A percentile compares a stretch with the other conserved stretches of the same genome.
Evolutionary conservation across 148 eudicot species (phyloP).

Genomic region (Rhododendron mucronatum): DNA sequence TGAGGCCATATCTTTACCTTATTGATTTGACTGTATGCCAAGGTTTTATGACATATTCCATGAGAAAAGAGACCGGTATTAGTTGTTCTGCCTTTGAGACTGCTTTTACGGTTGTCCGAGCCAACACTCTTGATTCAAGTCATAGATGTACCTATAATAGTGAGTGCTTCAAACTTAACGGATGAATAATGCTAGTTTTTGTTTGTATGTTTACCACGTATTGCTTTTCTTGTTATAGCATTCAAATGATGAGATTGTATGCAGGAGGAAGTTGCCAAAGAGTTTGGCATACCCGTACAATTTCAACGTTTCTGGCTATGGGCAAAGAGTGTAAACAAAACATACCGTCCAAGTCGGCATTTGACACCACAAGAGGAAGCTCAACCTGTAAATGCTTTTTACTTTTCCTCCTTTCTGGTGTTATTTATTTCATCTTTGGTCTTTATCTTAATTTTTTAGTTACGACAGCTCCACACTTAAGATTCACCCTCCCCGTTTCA

Average conservation of each 20-base stretch:
- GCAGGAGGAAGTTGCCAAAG: constrained; percentile 90
- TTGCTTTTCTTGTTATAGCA: background rate
- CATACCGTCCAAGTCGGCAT: constrained; percentile 81
- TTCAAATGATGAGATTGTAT: background rate
- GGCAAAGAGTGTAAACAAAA: constrained; percentile 85
- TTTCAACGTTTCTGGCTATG: constrained; percentile 87
- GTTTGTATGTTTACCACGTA: background rate
- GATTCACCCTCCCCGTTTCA: background rate
- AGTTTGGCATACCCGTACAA: constrained; percentile 78
- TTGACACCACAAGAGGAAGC: constrained; percentile 56
- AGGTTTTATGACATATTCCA: constrained; percentile 5
- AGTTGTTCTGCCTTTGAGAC: background rate
- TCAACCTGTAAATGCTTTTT: constrained; percentile 44
- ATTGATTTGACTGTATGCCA: background rate
- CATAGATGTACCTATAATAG: background rate
- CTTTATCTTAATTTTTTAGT: background rate
- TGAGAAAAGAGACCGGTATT: background rate
- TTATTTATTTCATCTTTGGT: background rate
- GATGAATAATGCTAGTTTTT: background rate
- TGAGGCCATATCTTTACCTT: background rate
- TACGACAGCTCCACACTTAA: background rate
- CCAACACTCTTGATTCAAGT: background rate
- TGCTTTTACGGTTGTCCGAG: background rate
- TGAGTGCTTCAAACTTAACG: background rate
- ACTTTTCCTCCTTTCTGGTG: background rate